Conservation (phyloP, 2,329 filamentous ascomycete species). For the Microcyclospora tardicrescens region DNA sequence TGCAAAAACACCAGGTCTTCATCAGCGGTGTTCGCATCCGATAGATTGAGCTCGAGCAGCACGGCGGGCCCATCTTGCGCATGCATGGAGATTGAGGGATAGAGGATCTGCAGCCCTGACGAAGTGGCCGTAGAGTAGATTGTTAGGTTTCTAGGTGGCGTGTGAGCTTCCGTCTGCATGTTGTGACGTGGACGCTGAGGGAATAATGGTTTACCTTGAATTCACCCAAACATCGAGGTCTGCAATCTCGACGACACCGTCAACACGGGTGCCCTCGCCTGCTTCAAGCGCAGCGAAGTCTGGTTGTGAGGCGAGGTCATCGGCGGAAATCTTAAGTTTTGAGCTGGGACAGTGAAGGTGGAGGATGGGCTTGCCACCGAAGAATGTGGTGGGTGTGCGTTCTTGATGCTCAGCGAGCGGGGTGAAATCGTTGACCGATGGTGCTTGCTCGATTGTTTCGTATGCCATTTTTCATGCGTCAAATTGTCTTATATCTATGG, state of each 20-base stretch:
- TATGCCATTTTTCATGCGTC: slow-evolving; percentile 20
- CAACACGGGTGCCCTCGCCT: slow-evolving; percentile 8
- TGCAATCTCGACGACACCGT: slow-evolving; percentile 11
- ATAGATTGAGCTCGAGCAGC: slow-evolving; percentile 57
- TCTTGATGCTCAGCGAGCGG: slow-evolving; percentile 56
- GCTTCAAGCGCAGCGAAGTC: slow-evolving; percentile 31
- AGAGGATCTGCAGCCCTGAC: slow-evolving; percentile 56
- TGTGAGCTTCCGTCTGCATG: too few species aligned
- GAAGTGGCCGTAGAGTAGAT: slow-evolving; percentile 48
- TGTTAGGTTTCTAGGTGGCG: slow-evolving; percentile 38
- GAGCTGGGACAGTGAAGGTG: slow-evolving; percentile 46
- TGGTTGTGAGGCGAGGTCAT: slow-evolving; percentile 40
- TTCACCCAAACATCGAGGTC: slow-evolving; percentile 35
- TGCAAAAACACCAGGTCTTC: slow-evolving; percentile 53
- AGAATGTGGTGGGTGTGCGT: slow-evolving; percentile 61
- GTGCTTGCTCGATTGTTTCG: slow-evolving; percentile 43
- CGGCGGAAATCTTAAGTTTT: slow-evolving; percentile 44
- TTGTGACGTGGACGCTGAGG: neutral
- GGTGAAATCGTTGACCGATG: slow-evolving; percentile 47
- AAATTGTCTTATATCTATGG: too few species aligned
- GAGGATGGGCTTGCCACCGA: slow-evolving; percentile 56
- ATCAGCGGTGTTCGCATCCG: slow-evolving; percentile 44
- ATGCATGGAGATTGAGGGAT: slow-evolving; percentile 62
- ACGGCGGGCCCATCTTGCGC: slow-evolving; percentile 52
- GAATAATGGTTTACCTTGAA: slow-evolving; percentile 25